Evolutionary conservation across 164 flowering plant genomes (phyloP), one percentile per base, ranked within the genome.

Genomic region (Dillenia turbinata): DNA sequence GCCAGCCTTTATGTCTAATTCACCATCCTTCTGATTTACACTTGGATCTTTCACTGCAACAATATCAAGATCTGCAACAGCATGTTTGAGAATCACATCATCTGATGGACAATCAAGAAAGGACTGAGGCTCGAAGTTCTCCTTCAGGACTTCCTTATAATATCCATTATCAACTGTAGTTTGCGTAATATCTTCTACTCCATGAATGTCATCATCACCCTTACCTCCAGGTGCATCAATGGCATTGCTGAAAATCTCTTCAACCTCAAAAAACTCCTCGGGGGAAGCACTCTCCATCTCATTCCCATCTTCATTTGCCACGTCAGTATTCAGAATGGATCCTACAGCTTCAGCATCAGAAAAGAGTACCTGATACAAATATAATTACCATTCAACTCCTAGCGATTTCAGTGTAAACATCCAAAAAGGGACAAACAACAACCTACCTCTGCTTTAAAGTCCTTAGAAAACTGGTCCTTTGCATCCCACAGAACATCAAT

Each of bases 181-280:
- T 0, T 7, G 0, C 40, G 7, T 33, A 56, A 11, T 61, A 9
- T 67, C 70, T 45, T 63, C 48, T 56, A 46, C 69, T 44, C 12
- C 51, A 15, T 61, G 63, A 56, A 59, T 45, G 57, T 75, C 79
- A 64, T 43, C 16, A 14, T 80, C 83, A 9, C 65, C 78, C 69
- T 72, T 86, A 19, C 66, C 82, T 40, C 83, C 86, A 10, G 66
- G 77, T 12, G 50, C 84, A 59, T 84, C 90, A 4, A 71, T 50
- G 14, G 60, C 77, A 77, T 74, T 83, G 82, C 89, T 88, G 63
- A 94, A 94, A 44, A 85, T 85, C 83, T 94, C 97, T 70, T 91
- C 96, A 60, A 81, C 98, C 83, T 94, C 97, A 79, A 81, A 91
- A 69, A 94, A 94, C 66, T 90, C 98, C 69, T 93, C 97, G 44